Base-by-base conservation (phyloP, 148 eudicot genomes). In the Chenopodium album region DNA sequence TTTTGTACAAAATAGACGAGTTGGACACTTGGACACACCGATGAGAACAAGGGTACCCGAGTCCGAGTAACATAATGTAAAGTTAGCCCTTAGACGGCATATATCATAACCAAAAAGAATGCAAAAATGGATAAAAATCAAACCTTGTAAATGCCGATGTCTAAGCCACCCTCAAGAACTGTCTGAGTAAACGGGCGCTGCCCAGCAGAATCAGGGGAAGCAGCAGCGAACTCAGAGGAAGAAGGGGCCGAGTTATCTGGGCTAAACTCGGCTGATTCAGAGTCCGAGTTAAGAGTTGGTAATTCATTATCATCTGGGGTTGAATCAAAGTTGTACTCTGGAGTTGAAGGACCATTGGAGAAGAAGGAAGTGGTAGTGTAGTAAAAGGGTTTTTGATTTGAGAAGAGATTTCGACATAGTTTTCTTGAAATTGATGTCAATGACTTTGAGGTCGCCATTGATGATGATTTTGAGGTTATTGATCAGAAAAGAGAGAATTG, bases 141-240 rank as follows among this genome's bases (percentile, higher is more conserved):
- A 32, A 56, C 73, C 94, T 89, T 94, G 85, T 86, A 92, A 85
- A 92, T 73, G 85, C 98, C 97, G 4, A 73, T 67, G 59, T 94
- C 98, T 0, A 92, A 67, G 78, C 98, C 98, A 70, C 85, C 88
- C 56, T 92, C 94, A 69, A 94, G 88, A 31, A 84, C 80, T 4
- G 80, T 79, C 28, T 88, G 83, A 29, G 6, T 32, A 56, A 67
- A 48, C 12, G 20, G 4, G 14, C 63, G 82, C 2, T 47, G 82
- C 7, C 65, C 80, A 64, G 82, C 71, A 0, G 80, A 26, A 7
- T 85, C 82, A 26, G 81, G 13, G 6, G 83, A 19, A 9, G 86
- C 20, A 1, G 44, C 5, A 41, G 44, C 44, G 44, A 41, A 41
- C 44, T 41, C 44, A 41, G 87, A 54, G 9, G 78, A 31, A 1